These are phyloP conservation scores for Hanseniaspora clermontiae DNA, from an alignment of 805 yeast genomes.

Conservation along the genomic window DNA sequence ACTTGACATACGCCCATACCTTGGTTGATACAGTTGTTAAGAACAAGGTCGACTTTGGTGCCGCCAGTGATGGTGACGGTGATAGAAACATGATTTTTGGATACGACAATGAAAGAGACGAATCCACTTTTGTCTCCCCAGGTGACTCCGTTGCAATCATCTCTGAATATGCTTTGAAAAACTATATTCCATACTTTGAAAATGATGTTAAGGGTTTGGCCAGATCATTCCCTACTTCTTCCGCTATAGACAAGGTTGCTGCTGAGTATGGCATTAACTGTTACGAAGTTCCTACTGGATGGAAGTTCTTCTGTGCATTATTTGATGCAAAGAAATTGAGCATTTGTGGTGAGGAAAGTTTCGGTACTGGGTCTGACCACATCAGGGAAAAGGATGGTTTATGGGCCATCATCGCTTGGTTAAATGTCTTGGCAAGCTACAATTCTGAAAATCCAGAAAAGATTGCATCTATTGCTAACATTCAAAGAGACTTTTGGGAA, in stretches of 20 bases:
- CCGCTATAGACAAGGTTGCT: conserved; percentile 87
- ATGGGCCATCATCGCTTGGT: conserved; percentile 97
- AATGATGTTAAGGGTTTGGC: conserved; percentile 88
- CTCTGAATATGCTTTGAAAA: conserved; percentile 73
- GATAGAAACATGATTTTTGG: conserved; percentile 98
- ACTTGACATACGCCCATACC: conserved; percentile 82
- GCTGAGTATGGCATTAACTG: conserved; percentile 55
- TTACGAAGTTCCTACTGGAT: conserved; percentile 97
- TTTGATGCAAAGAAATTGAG: conserved; percentile 88
- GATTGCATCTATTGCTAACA: conserved; percentile 57
- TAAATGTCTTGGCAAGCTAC: conserved; percentile 82
- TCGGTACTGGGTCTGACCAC: conserved; percentile 96
- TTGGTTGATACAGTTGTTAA: conserved; percentile 76
- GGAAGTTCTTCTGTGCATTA: conserved; percentile 95
- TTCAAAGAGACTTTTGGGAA: conserved; percentile 77
- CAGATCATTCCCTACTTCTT: conserved; percentile 94
- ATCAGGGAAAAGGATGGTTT: conserved; percentile 95
- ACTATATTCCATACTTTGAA: conserved; percentile 72
- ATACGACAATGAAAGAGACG: conserved; percentile 33
- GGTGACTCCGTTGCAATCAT: conserved; percentile 97
- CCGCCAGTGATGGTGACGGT: conserved; percentile 99
- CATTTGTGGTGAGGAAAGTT: conserved; percentile 95
- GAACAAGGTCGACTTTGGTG: conserved; percentile 80
- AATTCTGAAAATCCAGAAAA: conserved; percentile 41
- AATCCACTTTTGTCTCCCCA: conserved; percentile 77